Evolutionary conservation across 163 green algal species (phyloP).

Genomic region (Coccomyxa subellipsoidea): DNA sequence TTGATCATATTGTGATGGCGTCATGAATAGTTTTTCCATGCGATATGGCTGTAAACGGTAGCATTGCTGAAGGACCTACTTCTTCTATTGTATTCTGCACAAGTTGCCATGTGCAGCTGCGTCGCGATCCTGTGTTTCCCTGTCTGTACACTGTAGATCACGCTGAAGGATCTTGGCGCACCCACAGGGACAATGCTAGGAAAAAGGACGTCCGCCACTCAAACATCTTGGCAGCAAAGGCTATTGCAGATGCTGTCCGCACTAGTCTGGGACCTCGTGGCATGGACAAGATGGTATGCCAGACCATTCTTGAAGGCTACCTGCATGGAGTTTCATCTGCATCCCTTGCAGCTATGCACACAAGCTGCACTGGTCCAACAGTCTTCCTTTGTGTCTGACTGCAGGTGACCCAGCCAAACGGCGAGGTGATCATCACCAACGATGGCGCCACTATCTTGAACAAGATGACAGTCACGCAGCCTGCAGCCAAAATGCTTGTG

Average conservation of each 20-base stretch:
- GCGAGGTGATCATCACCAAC: conserved; percentile 99
- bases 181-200: conserved; percentile 76
- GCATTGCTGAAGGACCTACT: not conserved
- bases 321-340: too few relatives aligned
- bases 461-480: conserved; percentile 95
- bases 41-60: too few relatives aligned
- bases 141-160: not conserved
- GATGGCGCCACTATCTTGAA: conserved; percentile 98
- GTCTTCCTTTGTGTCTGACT: not conserved
- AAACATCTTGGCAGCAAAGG: conserved; percentile 98
- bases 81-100: too few relatives aligned
- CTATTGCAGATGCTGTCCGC: conserved; percentile 96
- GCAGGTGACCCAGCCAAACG: conserved; percentile 82
- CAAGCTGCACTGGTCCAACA: not conserved
- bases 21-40: not conserved
- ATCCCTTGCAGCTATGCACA: too few relatives aligned
- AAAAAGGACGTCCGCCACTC: conserved; percentile 92
- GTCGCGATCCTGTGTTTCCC: not conserved
- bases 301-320: not conserved
- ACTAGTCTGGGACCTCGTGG: conserved; percentile 91
- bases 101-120: too few relatives aligned
- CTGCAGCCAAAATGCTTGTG: conserved; percentile 99
- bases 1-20: not conserved
- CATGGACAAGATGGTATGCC: conserved; percentile 98
- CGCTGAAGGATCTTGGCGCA: not conserved